Base-by-base conservation (phyloP, 192 early-diverging fungal species). In the Bifiguratus adelaidae region DNA sequence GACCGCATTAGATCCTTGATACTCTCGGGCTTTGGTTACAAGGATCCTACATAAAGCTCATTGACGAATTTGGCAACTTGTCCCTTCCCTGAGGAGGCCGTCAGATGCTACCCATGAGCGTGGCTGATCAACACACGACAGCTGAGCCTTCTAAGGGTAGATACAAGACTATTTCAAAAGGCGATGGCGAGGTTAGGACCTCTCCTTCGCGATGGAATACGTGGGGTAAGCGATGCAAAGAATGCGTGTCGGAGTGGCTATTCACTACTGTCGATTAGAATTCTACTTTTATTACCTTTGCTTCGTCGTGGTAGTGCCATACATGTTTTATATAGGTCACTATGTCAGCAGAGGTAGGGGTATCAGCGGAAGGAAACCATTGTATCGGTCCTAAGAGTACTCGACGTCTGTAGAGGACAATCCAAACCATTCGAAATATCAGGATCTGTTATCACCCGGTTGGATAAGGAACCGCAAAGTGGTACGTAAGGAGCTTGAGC, bases 251-350 rank as follows among this genome's bases (percentile, higher is more conserved):
- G 37, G 13, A 8, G 18, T 5, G 7, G 37, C 16, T 6, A 15
- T 40, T 21, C 37, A 21, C 37, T 7, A 18, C 40, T 41, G n/a
- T 2, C 19, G 2, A 8, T 29, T 48, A 21, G 88, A 91, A 61
- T 89, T 91, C 65, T 81, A 82, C 55, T 26, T 76, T 19, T 87
- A 91, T 58, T 88, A 85, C 50, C 29, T 79, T 25, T 38, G 68
- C 18, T 79, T 86, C 38, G 29, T 59, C 16, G 50, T 71, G 1
- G 62, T 64, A 1, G 54, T 91, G 7, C 61, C 81, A 2, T 72
- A 70, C 44, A 85, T 88, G 86, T 65, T 78, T 23, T 70, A 77
- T 41, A 71, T 76, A 0, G 70, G 70, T 48, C 71, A 72, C 44
- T 49, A 61, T 46, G 65, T 53, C 26, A 76, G 61, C 55, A 71